Base-by-base conservation (phyloP, 1,139 yeast species). In the Kodamaea sp. region DNA sequence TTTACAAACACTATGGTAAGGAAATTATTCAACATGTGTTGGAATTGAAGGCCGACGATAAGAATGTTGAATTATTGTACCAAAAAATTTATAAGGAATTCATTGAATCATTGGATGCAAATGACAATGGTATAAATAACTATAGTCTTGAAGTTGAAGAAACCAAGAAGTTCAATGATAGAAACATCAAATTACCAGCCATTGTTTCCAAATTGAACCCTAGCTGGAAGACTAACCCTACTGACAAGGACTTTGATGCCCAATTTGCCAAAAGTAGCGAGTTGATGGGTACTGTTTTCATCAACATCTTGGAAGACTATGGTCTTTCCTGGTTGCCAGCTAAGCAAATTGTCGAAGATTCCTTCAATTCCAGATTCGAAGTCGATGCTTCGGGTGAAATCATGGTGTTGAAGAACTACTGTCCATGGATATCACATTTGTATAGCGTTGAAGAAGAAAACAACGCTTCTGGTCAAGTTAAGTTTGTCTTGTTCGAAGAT, bases 371-470 rank as follows among this genome's bases (percentile, higher is more conserved):
- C 12, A 72, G 92, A 61, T 66, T 65, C 38, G 63, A 74, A 2
- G 73, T 73, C 31, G 81, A 83, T 52, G 51, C 65, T 43, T 72
- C 83, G 24, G 96, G 96, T 25, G 78, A 82, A 48, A 81, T 92
- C 36, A 57, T 94, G 9, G 72, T 86, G 3, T 73, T 92, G 48
- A 80, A 77, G 15, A 75, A 74, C 47, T 87, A 83, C 58, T 85
- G 89, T 43, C 95, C 96, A 37, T 92, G 98, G 98, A 90, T 89
- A 62, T 96, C 88, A 54, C 97, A 92, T 58, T 68, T 92, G 40
- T 86, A 81, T 57, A 70, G 71, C 30, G 73, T 88, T 48, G 97
- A 89, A 62, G 73, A 72, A 51, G 88, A 80, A 43, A 64, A 75
- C 45, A 58, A 62, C 15, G 67, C 72, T 24, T 69, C 60, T 42